Evolutionary conservation across 768 basidiomycete genomes (phyloP).

Genomic region (Mrakia blollopis): DNA sequence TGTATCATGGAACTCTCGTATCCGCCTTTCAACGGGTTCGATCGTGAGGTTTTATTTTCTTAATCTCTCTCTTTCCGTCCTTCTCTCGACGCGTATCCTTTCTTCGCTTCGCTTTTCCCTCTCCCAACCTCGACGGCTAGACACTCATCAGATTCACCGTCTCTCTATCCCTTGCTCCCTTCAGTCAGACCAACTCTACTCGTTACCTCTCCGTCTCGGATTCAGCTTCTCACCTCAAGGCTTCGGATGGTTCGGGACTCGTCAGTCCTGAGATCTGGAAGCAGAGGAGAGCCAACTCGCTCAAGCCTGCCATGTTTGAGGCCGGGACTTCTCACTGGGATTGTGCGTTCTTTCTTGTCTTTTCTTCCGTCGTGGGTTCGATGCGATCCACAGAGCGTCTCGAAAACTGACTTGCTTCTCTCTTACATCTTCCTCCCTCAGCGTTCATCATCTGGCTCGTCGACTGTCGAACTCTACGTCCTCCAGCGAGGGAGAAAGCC

Average conservation of each 20-base stretch:
- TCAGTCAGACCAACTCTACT: slow-evolving; percentile 90
- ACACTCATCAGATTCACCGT: no score
- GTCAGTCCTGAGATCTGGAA: slow-evolving; percentile 43
- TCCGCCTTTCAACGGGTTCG: slow-evolving; percentile 93
- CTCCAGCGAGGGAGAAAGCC: not conserved
- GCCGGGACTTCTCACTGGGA: slow-evolving; percentile 41
- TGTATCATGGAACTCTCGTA: slow-evolving; percentile 91
- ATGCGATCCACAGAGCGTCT: not conserved
- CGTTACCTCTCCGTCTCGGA: slow-evolving; percentile 95
- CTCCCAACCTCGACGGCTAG: no score
- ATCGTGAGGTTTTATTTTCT: no score
- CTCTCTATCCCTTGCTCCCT: no score
- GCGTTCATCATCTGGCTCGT: slow-evolving; percentile 96
- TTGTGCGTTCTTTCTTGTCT: slow-evolving; percentile 25
- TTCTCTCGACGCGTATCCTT: no score
- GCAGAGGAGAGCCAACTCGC: not conserved
- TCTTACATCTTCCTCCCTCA: not conserved
- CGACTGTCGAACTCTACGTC: slow-evolving; percentile 57
- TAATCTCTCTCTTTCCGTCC: no score
- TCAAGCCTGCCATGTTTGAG: slow-evolving; percentile 42
- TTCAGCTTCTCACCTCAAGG: slow-evolving; percentile 83
- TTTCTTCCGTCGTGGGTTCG: no score
- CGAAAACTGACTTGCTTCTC: not conserved
- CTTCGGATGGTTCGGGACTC: slow-evolving; percentile 62
- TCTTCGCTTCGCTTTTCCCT: no score